phyloP scores from a whole-genome alignment of 257 asterid genomes.

The Marsdenia floribunda region DNA sequence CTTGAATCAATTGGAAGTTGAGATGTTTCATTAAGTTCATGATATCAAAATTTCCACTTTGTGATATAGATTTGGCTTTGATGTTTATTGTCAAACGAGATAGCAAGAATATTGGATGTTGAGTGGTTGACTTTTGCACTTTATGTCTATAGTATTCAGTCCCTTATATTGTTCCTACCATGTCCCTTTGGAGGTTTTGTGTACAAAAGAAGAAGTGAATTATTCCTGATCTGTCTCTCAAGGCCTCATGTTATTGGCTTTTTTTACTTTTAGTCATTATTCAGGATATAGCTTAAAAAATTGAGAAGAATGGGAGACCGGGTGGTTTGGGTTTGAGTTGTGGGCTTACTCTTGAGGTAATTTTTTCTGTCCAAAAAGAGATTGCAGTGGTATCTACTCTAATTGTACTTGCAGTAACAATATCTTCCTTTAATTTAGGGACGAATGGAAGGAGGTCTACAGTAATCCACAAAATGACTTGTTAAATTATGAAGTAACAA shows the following conservation, averaged over 20 bases:
- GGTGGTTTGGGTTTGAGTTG: background rate
- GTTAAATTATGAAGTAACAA: background rate
- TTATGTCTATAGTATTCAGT: too few species aligned
- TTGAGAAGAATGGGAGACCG: background rate
- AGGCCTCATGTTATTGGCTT: too few species aligned
- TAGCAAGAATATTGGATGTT: too few species aligned
- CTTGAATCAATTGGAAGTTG: background rate
- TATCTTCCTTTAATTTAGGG: background rate
- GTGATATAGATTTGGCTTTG: too few species aligned
- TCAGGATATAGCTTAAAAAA: background rate
- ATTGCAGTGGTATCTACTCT: background rate
- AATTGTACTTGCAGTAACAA: background rate
- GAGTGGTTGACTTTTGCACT: too few species aligned
- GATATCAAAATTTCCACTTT: too few species aligned
- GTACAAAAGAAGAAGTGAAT: too few species aligned
- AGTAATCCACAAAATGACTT: background rate
- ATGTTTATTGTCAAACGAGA: too few species aligned
- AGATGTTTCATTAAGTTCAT: background rate
- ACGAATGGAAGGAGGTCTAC: background rate
- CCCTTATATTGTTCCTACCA: too few species aligned
- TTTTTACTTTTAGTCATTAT: too few species aligned
- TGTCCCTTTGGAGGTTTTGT: too few species aligned
- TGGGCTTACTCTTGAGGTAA: background rate
- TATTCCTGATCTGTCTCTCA: too few species aligned
- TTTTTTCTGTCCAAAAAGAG: background rate